Conservation (phyloP, 2,329 filamentous ascomycete species). For the Pseudogymnoascus destructans region DNA sequence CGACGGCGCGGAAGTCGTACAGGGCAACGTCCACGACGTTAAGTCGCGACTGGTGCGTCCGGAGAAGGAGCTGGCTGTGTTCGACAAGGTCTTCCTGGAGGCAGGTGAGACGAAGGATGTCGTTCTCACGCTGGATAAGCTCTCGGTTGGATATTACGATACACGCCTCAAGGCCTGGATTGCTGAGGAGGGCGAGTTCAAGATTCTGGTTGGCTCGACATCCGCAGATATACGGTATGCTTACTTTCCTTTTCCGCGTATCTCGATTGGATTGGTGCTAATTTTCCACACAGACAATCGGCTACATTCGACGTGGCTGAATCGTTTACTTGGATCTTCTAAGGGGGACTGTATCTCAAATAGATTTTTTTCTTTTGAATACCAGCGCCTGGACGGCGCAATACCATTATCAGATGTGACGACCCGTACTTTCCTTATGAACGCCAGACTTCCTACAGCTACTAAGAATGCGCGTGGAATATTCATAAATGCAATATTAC, state of each 20-base stretch:
- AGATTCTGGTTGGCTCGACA: constrained; percentile 47
- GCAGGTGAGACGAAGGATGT: constrained; percentile 35
- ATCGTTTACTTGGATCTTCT: constrained; percentile 55
- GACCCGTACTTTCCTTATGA: background rate
- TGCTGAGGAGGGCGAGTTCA: constrained; percentile 50
- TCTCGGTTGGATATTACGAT: constrained; percentile 48
- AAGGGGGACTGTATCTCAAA: background rate
- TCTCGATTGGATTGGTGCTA: constrained; percentile 11
- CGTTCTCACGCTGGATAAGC: constrained; percentile 32
- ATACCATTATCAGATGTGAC: constrained; percentile 6
- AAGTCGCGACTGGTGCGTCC: constrained; percentile 50
- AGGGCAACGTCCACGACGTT: constrained; percentile 53
- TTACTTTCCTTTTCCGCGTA: background rate
- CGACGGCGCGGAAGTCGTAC: constrained; percentile 50
- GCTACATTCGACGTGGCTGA: constrained; percentile 46
- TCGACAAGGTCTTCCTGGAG: constrained; percentile 49
- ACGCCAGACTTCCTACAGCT: background rate
- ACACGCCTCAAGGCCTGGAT: constrained; percentile 46
- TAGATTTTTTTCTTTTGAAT: constrained; percentile 5
- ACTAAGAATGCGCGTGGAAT: background rate
- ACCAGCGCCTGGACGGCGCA: background rate
- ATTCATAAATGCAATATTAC: constrained; percentile 3
- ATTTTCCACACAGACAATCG: constrained; percentile 30
- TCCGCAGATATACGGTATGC: constrained; percentile 50
- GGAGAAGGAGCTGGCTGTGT: constrained; percentile 58